Evolutionary conservation across 805 yeast genomes (phyloP), one percentile per base, ranked within the genome.

Genomic region (Torulaspora franciscae): DNA sequence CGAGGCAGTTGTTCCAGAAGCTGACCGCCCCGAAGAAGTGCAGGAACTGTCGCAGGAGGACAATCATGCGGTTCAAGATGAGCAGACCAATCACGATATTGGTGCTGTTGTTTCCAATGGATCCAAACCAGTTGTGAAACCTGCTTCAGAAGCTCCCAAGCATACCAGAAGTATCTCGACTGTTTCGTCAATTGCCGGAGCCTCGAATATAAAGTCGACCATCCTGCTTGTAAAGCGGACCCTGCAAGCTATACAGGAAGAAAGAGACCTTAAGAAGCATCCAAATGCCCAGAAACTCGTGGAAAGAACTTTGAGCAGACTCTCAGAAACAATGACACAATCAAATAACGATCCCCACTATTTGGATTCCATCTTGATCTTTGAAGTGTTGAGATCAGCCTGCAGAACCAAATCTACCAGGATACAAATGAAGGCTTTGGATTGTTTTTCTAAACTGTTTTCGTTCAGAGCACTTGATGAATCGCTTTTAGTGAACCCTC

Each of bases 401-500:
- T 86, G 95, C 62, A 88, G 87, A 55, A 74, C 82, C 9, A 69
- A 79, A 23, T 79, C 76, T 47, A 71, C 73, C 28, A 87, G 80
- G 10, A 74, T 86, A 36, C 84, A 85, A 54, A 74, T 83, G 13
- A 72, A 76, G 36, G 88, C 97, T 0, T 72, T 91, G 51, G 97
- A 91, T 61, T 77, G 91, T 51, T 76, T 93, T 46, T 85, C 95
- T 43, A 93, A 90, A 63, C 73, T 89, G 14, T 86, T 90, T 64
- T 85, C 95, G n/a, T 87, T 86, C 61, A 61, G 62, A 40, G 83
- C 88, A 29, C 77, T 83, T 42, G 83, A 90, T 58, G 85, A 75
- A 45, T 74, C 77, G 34, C 72, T 78, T 19, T 62, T 70, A 17
- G 81, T 79, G 14, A 69, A 76, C 34, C 70, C 70, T 2, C 70